A percentile compares a stretch with the other conserved stretches of the same genome.
phyloP scores from a whole-genome alignment of 192 early-diverging fungal genomes.

The Umbelopsis sp. region DNA sequence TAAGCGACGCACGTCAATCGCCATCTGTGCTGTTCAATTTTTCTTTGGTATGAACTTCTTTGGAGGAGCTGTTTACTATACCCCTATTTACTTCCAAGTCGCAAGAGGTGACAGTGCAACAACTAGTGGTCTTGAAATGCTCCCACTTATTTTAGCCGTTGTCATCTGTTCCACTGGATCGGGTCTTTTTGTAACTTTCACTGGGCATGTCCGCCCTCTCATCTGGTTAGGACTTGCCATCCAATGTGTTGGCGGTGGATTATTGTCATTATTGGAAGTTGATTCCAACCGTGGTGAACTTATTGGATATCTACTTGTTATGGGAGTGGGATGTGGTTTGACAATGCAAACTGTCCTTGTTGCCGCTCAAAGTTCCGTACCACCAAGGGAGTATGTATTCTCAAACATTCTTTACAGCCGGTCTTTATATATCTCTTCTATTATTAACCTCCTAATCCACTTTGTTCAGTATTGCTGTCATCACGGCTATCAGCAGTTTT shows the following conservation, averaged over 20 bases:
- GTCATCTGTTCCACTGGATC: constrained; percentile 63
- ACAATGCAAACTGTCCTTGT: constrained; percentile 73
- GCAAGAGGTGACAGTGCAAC: constrained; percentile 73
- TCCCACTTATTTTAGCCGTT: constrained; percentile 75
- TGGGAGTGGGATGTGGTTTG: constrained; percentile 75
- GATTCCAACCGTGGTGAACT: constrained; percentile 47
- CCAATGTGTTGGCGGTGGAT: constrained; percentile 55
- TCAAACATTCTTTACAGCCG: background rate
- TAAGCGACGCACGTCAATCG: constrained; percentile 43
- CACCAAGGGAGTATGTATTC: constrained; percentile 34
- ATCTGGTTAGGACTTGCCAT: constrained; percentile 68
- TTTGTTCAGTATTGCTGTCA: constrained; percentile 5
- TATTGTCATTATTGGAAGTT: constrained; percentile 55
- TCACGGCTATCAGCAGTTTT: constrained; percentile 20
- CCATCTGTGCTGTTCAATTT: constrained; percentile 34
- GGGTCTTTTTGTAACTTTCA: constrained; percentile 61
- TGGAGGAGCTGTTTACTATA: constrained; percentile 59
- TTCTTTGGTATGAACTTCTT: constrained; percentile 46
- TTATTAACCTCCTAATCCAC: background rate
- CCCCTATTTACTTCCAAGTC: constrained; percentile 73
- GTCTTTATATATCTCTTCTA: too few species aligned
- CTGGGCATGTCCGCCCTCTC: constrained; percentile 61
- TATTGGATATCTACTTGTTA: constrained; percentile 65
- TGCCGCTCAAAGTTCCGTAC: constrained; percentile 66
- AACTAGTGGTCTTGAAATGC: constrained; percentile 64